A percentile compares a stretch with the other conserved stretches of the same genome.
phyloP scores from a whole-genome alignment of 2,329 filamentous ascomycete species.

The Diplodia corticola region DNA sequence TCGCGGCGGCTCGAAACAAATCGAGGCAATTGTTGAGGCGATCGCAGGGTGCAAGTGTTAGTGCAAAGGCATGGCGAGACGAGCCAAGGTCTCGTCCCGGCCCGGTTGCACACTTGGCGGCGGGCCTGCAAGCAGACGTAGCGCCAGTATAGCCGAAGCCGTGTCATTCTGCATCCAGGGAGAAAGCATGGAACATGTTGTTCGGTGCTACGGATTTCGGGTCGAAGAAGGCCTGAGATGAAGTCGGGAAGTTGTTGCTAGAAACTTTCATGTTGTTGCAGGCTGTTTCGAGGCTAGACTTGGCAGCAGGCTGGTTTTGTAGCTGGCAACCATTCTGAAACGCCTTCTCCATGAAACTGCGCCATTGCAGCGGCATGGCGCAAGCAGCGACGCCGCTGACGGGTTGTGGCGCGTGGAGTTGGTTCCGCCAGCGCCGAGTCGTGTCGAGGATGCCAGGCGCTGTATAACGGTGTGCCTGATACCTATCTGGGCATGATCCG shows the following conservation, averaged over 20 bases:
- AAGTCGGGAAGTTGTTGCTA: background rate
- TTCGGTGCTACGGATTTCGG: no score
- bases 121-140: background rate
- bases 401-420: background rate
- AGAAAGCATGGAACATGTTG: background rate
- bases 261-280: background rate
- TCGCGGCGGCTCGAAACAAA: background rate
- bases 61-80: constrained; percentile 4
- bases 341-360: background rate
- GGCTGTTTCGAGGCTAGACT: background rate
- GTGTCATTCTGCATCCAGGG: background rate
- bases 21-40: constrained; percentile 6
- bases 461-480: constrained; percentile 1
- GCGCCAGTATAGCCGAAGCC: background rate
- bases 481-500: background rate
- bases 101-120: constrained; percentile 5
- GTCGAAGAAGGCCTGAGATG: no score
- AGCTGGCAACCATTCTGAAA: background rate
- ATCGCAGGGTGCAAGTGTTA: background rate
- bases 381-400: background rate
- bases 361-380: background rate
- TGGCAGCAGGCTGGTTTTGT: background rate
- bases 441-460: background rate
- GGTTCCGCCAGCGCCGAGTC: background rate
- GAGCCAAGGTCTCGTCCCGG: constrained; percentile 17